Base-by-base conservation (phyloP, 2,329 filamentous ascomycete species). In the Cladosporium sp. region DNA sequence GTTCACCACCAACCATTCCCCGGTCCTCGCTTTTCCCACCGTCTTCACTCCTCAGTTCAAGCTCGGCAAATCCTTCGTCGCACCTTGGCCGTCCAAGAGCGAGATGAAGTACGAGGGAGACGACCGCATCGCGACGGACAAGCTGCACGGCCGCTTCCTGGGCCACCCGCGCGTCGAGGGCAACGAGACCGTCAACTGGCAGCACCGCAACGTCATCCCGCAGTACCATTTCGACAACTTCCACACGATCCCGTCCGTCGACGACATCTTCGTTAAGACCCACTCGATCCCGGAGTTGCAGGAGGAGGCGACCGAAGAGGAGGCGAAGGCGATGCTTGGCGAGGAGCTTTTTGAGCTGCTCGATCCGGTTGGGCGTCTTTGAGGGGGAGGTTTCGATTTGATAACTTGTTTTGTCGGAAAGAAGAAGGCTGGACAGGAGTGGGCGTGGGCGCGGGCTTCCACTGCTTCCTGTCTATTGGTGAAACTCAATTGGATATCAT, bases 91-190 rank as follows among this genome's bases (percentile, higher is more conserved):
- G 0, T 60, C 61, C 9, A 41, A 59, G 4, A 60, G 66, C 9
- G 74, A 77, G 62, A 63, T 71, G 62, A 73, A 73, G 56, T 76
- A 74, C 67, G 74, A 77, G 56, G 74, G 74, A 0, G 70, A 74
- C 38, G 73, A 73, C 32, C 70, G 74, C 9, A 71, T 74, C 11
- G 68, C 72, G 40, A 75, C 72, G 2, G 72, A 72, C 18, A 61
- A 63, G 3, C 67, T 70, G 43, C 67, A 73, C 41, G 66, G 72
- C 9, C 70, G 74, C 14, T 76, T 69, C 57, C 61, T 70, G 4
- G 68, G 70, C n/a, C 58, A 72, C 9, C 74, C 74, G 32, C 71
- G 74, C 5, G 68, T 74, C 43, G 59, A 64, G 6, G 67, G 66
- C n/a, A 69, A 72, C 43, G 61, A 63, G 4, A 68, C 66, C 3